Base-by-base conservation (phyloP, 148 eudicot genomes). In the Rhododendron ovatum region DNA sequence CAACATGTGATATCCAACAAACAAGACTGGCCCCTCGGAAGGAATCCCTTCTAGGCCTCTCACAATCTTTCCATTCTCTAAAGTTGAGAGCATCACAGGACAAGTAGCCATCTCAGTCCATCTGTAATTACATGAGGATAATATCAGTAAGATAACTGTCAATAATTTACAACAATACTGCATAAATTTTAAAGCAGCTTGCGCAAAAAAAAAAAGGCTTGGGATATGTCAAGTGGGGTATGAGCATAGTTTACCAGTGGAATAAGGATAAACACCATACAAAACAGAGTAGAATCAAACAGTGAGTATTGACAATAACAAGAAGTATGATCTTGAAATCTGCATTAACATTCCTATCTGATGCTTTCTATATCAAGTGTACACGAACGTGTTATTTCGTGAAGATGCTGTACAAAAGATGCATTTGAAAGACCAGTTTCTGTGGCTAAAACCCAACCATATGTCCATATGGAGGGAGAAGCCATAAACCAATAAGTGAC, bases 1-100 rank as follows among this genome's bases (percentile, higher is more conserved):
- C 73, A 94, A 86, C 95, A 93, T 94, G 90, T 95, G 96, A 89
- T 94, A 88, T n/a, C 96, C 98, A 51, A 95, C 95, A 81, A 89
- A 55, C 65, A 95, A 30, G 55, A 93, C 93, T 10, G 98, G 98
- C 65, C 98, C 98, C 53, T 93, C 87, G 13, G 78, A 28, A n/a
- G 98, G 98, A 83, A 95, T 89, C 75, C 96, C 98, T 45, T 79
- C 91, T 71, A 95, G 91, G 80, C 98, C 94, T 74, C 90, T 88
- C 78, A 93, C 94, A 85, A 94, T 90, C 84, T 86, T 89, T 57
- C 95, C 98, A 85, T 94, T 77, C 78, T 91, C 88, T 88, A 94
- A 84, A 85, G 98, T 95, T 67, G 98, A 95, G 55, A 95, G 86
- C 93, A 94, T 91, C 48, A 92, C 94, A 17, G 95, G 93, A 71